Base-by-base conservation (phyloP, 192 early-diverging fungal species). In the Cladochytrium replicatum region DNA sequence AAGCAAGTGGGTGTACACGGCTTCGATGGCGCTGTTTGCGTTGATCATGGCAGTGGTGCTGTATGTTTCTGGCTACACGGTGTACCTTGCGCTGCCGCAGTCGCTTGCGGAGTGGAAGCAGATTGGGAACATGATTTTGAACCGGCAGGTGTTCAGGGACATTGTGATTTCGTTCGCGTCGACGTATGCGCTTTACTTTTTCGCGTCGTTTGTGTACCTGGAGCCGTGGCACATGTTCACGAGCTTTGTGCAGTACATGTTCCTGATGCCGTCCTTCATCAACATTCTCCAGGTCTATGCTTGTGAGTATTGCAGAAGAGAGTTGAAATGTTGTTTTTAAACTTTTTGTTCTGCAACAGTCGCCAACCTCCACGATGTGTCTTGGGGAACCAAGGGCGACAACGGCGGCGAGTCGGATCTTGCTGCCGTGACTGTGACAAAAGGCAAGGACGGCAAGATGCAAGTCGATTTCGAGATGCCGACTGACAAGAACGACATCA, bases 331-430 rank as follows among this genome's bases (percentile, higher is more conserved):
- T n/a, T n/a, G n/a, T n/a, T 13, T 37, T 37, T 17, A 37, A 37
- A 13, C 17, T 17, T 17, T 37, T 57, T 26, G 50, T 57, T n/a
- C 32, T 57, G 55, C 32, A 41, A 17, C 32, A 42, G 53, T 91
- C 72, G 88, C 85, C 56, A 94, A 94, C 77, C 83, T 88, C 0
- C 89, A 93, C 72, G 91, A 93, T 58, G 87, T 94, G 46, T 85
- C 86, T 1, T 97, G 91, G 93, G 93, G 91, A 44, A 95, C 91
- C 29, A 95, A 95, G 65, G 88, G 91, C 58, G 88, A 89, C 60
- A 89, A 78, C 34, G 65, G 19, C 48, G 25, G 2, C 19, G 69
- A 58, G 39, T 75, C 71, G 40, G 86, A 86, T 51, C 77, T 91
- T 9, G 89, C 87, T 34, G 72, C 75, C 13, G 92, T 84, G 46